phyloP scores from a whole-genome alignment of 2,329 filamentous ascomycete genomes.

The Lecanosticta acicola region DNA sequence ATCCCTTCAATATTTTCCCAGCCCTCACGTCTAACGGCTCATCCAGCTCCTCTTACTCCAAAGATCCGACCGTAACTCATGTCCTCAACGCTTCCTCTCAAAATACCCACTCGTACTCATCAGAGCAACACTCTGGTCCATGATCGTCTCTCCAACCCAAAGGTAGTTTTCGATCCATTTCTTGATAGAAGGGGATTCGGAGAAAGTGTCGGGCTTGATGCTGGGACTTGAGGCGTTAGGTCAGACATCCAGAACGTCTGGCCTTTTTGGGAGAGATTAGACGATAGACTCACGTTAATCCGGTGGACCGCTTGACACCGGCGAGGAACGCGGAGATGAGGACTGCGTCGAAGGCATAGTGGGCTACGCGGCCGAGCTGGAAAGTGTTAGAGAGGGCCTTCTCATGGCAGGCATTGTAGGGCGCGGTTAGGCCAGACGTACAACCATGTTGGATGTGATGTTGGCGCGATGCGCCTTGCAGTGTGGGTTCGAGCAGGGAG shows the following conservation, averaged over 20 bases:
- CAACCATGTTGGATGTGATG: slow-evolving; percentile 6
- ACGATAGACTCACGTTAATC: slow-evolving; percentile 77
- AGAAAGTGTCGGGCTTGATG: slow-evolving; percentile 79
- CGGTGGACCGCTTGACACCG: slow-evolving; percentile 94
- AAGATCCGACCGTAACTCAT: too few relatives aligned
- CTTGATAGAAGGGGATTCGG: slow-evolving; percentile 75
- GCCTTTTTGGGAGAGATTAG: neutral
- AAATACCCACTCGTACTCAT: slow-evolving; percentile 86
- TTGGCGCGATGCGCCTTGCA: neutral
- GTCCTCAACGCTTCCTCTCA: slow-evolving; percentile 67
- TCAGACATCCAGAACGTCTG: slow-evolving; percentile 13
- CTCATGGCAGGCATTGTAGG: neutral
- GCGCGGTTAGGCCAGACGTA: slow-evolving; percentile 1
- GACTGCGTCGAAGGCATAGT: slow-evolving; percentile 95
- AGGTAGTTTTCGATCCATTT: slow-evolving; percentile 92
- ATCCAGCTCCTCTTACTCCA: too few relatives aligned
- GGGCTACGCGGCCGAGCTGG: slow-evolving; percentile 87
- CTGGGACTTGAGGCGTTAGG: slow-evolving; percentile 61
- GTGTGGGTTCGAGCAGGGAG: neutral
- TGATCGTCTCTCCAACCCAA: slow-evolving; percentile 91
- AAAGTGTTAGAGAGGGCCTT: slow-evolving; percentile 50
- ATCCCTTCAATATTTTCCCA: neutral
- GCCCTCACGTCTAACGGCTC: too few relatives aligned
- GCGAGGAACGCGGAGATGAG: slow-evolving; percentile 94
- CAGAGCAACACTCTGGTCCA: slow-evolving; percentile 93